Base-by-base conservation (phyloP, 202 grass and related monocot species). In the Eragrostis tef region DNA sequence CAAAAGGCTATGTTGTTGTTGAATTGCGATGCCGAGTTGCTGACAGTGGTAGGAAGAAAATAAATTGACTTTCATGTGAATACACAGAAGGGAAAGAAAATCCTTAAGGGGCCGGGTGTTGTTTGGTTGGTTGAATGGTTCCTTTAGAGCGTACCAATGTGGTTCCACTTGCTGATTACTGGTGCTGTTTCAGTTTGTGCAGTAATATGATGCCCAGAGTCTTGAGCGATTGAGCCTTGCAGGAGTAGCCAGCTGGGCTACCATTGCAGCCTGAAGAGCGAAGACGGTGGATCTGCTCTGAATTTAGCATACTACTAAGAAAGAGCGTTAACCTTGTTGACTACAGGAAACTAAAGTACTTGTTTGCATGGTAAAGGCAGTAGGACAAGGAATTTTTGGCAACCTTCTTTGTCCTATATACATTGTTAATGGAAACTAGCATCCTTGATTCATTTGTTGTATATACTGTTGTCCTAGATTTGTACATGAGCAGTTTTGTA, bases 381-480 rank as follows among this genome's bases (percentile, higher is more conserved):
- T 46, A 43, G 65, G 73, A 78, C 52, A 47, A 62, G 67, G 68
- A 13, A 3, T 65, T 20, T 70, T 67, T 72, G 44, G 52, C 66
- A 60, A n/a, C 9, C 19, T 73, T 61, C 29, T 19, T 20, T 72
- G 87, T 68, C 71, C 53, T 54, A 52, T 29, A 6, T 26, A 69
- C 73, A 74, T 17, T 41, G 31, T 62, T 42, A 48, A 5, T 5
- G 14, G 20, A 3, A 70, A 22, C 7, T 67, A 70, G 44, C 59
- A 53, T 83, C 22, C 13, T 68, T 54, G 17, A 73, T 68, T 68
- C 43, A 41, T 51, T 67, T 60, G 27, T 20, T 73, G 67, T 78
- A 82, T 69, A 79, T 74, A 73, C 13, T 68, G 74, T 60, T 68
- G 68, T 84, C 36, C 79, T 79, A 26, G 64, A 84, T 80, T 51